Evolutionary conservation across 495 filamentous ascomycete genomes (phyloP).

Genomic region (Penicillium roqueforti): DNA sequence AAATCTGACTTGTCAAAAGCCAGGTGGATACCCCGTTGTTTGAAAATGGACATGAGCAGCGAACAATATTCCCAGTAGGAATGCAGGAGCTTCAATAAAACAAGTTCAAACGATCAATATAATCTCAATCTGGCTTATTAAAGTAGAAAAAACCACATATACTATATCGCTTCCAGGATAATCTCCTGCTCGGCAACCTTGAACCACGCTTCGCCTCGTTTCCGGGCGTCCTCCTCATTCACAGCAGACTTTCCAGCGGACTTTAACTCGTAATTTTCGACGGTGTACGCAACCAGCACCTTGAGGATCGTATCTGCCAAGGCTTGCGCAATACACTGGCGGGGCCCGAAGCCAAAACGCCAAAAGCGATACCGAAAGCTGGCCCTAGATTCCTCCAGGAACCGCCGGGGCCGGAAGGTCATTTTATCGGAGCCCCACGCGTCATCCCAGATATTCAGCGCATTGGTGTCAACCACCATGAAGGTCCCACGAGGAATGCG

Average conservation of each 20-base stretch:
- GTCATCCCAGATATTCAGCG: conserved; percentile 33
- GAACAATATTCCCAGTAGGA: no score
- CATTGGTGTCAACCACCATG: conserved; percentile 37
- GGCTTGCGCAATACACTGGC: conserved; percentile 29
- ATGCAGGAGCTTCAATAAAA: no score
- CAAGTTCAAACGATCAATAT: no score
- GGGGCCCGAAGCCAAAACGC: conserved; percentile 32
- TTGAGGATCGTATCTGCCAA: conserved; percentile 21
- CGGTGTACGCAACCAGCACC: background rate
- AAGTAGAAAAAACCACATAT: background rate
- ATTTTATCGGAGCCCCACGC: conserved; percentile 32
- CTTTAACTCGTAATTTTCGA: background rate
- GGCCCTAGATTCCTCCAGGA: conserved; percentile 9
- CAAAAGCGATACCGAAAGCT: conserved; percentile 25
- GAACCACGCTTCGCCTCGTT: background rate
- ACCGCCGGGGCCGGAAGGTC: conserved; percentile 25
- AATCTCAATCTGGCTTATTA: background rate
- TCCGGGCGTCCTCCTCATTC: background rate
- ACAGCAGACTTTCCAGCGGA: background rate
- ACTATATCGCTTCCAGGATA: background rate
- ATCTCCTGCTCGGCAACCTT: background rate
- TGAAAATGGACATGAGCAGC: no score
- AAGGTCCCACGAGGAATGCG: conserved; percentile 24
- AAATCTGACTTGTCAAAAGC: no score
- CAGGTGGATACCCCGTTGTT: no score